Conservation (phyloP, 306 rosid species). For the Quercus alba region DNA sequence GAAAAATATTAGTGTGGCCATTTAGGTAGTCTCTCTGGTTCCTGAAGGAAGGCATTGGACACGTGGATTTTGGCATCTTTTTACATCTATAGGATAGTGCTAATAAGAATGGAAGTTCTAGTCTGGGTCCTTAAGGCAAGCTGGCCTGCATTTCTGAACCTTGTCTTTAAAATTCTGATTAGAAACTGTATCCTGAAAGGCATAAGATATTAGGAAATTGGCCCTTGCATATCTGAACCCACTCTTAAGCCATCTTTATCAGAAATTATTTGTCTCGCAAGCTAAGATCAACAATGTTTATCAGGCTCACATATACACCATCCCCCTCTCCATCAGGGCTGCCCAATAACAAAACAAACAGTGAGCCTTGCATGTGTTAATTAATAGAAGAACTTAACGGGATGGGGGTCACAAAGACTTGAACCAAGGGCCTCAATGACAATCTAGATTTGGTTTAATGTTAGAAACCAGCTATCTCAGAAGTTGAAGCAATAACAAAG, state of each 20-base stretch:
- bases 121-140: background rate
- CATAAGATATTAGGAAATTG: background rate
- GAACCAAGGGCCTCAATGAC: background rate
- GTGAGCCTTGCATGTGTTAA: background rate
- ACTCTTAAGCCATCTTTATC: background rate
- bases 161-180: background rate
- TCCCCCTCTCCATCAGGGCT: background rate
- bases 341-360: background rate
- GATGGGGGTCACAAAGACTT: background rate
- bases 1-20: background rate
- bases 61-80: background rate
- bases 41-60: background rate
- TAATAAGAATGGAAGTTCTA: background rate
- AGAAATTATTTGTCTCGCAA: background rate
- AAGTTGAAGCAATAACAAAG: background rate
- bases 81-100: background rate
- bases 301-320: background rate
- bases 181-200: background rate
- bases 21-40: background rate
- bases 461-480: background rate
- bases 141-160: background rate
- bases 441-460: background rate
- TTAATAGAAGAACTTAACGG: background rate
- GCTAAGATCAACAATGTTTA: background rate
- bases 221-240: background rate